phyloP scores from a whole-genome alignment of 2,329 filamentous ascomycete species.

The Colletotrichum sp. region DNA sequence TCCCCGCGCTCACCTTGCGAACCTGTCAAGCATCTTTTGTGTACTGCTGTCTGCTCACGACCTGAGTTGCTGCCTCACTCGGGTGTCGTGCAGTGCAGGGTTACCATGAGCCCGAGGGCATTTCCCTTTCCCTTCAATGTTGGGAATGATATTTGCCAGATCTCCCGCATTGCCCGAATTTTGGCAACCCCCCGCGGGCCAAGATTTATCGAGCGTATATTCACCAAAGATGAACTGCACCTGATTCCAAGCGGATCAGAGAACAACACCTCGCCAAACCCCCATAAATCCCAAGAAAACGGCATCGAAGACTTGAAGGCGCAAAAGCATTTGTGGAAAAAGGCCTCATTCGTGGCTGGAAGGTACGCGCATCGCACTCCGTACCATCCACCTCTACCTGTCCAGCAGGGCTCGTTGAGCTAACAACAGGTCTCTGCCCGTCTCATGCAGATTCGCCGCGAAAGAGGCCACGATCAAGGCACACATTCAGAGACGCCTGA shows the following conservation, averaged over 20 bases:
- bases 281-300: not conserved
- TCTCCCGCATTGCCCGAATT: conserved; percentile 67
- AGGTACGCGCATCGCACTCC: conserved; percentile 32
- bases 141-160: conserved; percentile 80
- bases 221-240: conserved; percentile 46
- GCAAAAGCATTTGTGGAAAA: conserved; percentile 36
- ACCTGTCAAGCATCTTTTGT: not conserved
- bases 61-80: not conserved
- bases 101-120: conserved; percentile 21
- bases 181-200: conserved; percentile 47
- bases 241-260: conserved; percentile 8
- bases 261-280: conserved; percentile 2
- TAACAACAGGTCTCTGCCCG: not conserved
- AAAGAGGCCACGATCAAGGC: conserved; percentile 81
- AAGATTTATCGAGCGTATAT: conserved; percentile 53
- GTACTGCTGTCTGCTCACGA: not conserved
- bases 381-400: not conserved
- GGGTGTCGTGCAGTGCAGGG: not conserved
- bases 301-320: conserved; percentile 3
- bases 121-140: conserved; percentile 73
- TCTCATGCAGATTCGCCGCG: conserved; percentile 63
- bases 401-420: not conserved
- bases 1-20: not conserved
- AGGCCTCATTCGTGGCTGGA: conserved; percentile 48
- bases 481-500: conserved; percentile 61